These are phyloP conservation scores for Candida morakotiae DNA, from an alignment of 805 yeast species.

Conservation along the genomic window DNA sequence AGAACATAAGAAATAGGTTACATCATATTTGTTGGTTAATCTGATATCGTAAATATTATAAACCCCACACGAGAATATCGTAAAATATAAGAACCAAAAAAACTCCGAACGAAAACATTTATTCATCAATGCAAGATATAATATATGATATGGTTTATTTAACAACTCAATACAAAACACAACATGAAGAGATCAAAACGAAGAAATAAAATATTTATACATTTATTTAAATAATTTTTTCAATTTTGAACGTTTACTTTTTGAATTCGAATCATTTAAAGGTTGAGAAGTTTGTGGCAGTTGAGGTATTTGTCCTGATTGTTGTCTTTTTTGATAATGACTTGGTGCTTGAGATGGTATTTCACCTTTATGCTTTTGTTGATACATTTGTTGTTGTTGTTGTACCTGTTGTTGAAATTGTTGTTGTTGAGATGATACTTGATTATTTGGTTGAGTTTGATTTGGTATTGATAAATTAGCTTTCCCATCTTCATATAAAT, in stretches of 20 bases:
- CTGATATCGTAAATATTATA: too few relatives aligned
- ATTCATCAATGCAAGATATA: background rate
- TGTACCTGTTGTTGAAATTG: constrained; percentile 10
- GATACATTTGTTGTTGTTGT: constrained; percentile 8
- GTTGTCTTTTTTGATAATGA: constrained; percentile 23
- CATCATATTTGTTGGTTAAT: background rate
- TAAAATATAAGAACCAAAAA: background rate
- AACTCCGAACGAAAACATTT: background rate
- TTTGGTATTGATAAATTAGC: constrained; percentile 11
- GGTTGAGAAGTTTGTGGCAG: background rate
- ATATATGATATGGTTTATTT: background rate
- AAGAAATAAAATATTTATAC: background rate
- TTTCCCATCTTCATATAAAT: constrained; percentile 32
- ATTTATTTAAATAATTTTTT: constrained; percentile 39
- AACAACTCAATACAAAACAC: background rate
- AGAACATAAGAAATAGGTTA: background rate
- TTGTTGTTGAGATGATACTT: background rate
- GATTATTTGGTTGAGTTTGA: constrained; percentile 1
- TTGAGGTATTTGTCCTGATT: background rate
- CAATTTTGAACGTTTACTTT: constrained; percentile 44
- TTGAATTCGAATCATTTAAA: constrained; percentile 8
- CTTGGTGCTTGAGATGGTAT: constrained; percentile 9
- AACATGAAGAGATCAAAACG: background rate
- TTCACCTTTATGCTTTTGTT: constrained; percentile 5
- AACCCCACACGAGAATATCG: background rate